A percentile compares a stretch with the other conserved stretches of the same genome.
Evolutionary conservation across 306 rosid species (phyloP).

Genomic region (Malus asiatica): DNA sequence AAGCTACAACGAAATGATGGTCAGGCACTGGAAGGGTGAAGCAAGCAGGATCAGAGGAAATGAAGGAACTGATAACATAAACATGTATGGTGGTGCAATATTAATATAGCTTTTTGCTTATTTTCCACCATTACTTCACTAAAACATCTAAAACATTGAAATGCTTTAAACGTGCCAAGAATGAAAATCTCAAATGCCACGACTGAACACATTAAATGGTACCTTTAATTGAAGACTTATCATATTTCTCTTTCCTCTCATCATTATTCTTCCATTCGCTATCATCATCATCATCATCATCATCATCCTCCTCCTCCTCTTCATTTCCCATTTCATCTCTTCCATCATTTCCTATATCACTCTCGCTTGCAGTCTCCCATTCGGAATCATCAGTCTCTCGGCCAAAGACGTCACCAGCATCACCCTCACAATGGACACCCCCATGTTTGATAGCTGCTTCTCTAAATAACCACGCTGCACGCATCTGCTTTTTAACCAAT

Average conservation of each 20-base stretch:
- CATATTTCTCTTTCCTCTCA: conserved; percentile 64
- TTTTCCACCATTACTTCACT: neutral
- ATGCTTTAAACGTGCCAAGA: neutral
- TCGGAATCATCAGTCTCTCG: conserved; percentile 89
- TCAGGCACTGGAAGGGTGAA: neutral
- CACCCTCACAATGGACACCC: conserved; percentile 78
- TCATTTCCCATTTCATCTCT: conserved; percentile 69
- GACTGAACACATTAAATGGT: conserved; percentile 5
- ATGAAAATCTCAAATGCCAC: neutral
- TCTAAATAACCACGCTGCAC: conserved; percentile 94
- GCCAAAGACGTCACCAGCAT: conserved; percentile 78
- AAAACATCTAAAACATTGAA: neutral
- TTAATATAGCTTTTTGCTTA: neutral
- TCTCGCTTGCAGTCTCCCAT: conserved; percentile 99
- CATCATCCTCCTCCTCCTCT: conserved; percentile 50
- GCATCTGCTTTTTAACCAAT: conserved; percentile 94
- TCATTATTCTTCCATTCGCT: conserved; percentile 77
- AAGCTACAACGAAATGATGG: neutral
- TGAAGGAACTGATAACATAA: neutral
- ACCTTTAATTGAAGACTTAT: conserved; percentile 75
- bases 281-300: conserved; percentile 21
- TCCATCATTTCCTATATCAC: conserved; percentile 91
- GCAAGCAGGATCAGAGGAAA: neutral
- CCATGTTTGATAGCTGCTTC: conserved; percentile 97
- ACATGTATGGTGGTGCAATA: neutral